Conservation (phyloP, 768 basidiomycete species). For the Psilocybe cubensis region DNA sequence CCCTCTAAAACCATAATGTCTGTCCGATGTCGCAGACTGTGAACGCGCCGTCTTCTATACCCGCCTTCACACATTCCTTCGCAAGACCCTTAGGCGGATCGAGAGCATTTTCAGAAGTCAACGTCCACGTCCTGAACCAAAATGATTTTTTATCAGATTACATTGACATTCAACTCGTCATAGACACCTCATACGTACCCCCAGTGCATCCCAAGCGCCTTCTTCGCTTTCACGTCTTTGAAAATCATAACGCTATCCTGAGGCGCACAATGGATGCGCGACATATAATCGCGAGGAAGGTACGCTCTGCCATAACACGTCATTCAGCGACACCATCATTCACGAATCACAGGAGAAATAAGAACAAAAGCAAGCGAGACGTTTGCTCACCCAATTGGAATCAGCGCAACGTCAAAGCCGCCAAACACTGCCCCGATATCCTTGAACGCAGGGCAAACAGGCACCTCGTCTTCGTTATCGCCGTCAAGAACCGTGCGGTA, state of each 20-base stretch:
- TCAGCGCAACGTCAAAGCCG: constrained; percentile 68
- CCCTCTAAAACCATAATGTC: constrained; percentile 40
- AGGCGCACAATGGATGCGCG: constrained; percentile 66
- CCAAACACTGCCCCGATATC: constrained; percentile 69
- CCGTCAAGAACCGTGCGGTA: constrained; percentile 51
- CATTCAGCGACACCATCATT: constrained; percentile 23
- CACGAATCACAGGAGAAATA: neutral
- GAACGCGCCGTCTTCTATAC: constrained; percentile 59
- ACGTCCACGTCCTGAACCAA: constrained; percentile 48
- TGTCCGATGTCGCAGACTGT: constrained; percentile 63
- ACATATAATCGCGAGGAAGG: constrained; percentile 56
- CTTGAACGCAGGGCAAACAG: constrained; percentile 73
- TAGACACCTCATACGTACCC: constrained; percentile 44
- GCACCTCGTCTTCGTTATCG: constrained; percentile 53
- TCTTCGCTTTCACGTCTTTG: constrained; percentile 61
- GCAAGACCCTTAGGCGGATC: constrained; percentile 63
- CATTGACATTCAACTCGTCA: neutral
- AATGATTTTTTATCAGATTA: neutral
- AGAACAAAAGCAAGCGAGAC: too few species aligned
- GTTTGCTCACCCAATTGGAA: constrained; percentile 61
- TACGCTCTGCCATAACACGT: constrained; percentile 50
- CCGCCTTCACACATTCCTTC: constrained; percentile 53
- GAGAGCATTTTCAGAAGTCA: constrained; percentile 56
- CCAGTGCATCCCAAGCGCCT: constrained; percentile 75
- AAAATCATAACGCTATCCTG: constrained; percentile 71